Evolutionary conservation across 179 eudicot species (phyloP).

Genomic region (Actinidia polygama): DNA sequence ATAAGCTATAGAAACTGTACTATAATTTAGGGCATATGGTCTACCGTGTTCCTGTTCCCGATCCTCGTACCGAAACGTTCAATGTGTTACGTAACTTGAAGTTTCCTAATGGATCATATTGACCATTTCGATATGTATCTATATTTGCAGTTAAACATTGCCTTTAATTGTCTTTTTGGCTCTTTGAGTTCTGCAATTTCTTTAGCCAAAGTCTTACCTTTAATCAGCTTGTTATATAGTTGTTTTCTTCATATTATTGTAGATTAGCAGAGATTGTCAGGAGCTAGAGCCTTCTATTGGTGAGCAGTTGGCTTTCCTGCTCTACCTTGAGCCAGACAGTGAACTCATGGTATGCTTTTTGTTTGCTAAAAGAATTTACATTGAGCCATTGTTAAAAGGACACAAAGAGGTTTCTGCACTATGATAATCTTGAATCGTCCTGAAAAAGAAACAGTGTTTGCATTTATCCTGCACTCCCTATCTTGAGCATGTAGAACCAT

Average conservation of each 20-base stretch:
- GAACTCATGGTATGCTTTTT: slow-evolving; percentile 77
- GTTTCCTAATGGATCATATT: not conserved
- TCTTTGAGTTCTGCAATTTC: not conserved
- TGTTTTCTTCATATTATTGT: slow-evolving; percentile 30
- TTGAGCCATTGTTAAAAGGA: not conserved
- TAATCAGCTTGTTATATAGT: not conserved
- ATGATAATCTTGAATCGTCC: not conserved
- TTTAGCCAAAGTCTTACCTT: not conserved
- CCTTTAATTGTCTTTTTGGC: slow-evolving; percentile 7
- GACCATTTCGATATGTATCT: not conserved
- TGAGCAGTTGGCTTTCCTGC: slow-evolving; percentile 97
- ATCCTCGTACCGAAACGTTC: not conserved
- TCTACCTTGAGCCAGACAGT: slow-evolving; percentile 96
- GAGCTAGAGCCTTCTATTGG: slow-evolving; percentile 96
- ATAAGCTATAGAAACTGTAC: no score
- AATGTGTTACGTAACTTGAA: not conserved
- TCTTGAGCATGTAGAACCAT: not conserved
- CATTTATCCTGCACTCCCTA: not conserved
- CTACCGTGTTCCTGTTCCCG: no score
- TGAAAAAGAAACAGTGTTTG: not conserved
- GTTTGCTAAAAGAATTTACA: not conserved
- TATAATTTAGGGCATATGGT: no score
- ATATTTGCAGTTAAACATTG: not conserved
- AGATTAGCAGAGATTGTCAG: slow-evolving; percentile 99
- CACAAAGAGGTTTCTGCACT: not conserved